A percentile compares a stretch with the other conserved stretches of the same genome.
These are phyloP conservation scores for Metarhizium robertsii DNA, from an alignment of 2,329 filamentous ascomycete species.

Conservation along the genomic window DNA sequence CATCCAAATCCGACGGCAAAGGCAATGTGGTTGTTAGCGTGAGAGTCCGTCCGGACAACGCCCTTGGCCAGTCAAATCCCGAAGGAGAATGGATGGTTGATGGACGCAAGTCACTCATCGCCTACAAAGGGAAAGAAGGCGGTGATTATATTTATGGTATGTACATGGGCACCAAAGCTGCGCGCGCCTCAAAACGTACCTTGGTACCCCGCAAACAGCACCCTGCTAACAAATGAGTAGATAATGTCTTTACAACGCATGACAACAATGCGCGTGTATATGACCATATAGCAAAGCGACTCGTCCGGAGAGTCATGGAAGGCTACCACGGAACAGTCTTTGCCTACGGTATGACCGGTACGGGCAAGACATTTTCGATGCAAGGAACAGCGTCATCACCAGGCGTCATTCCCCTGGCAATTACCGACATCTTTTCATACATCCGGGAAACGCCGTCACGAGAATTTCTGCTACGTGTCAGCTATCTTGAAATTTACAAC, in stretches of 20 bases:
- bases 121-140: conserved; percentile 79
- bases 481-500: conserved; percentile 98
- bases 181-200: not conserved
- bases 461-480: conserved; percentile 90
- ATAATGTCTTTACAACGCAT: conserved; percentile 91
- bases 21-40: conserved; percentile 96
- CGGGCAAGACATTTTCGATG: conserved; percentile 99
- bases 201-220: not conserved
- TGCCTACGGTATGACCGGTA: conserved; percentile 98
- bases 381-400: conserved; percentile 93
- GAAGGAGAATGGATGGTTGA: conserved; percentile 92
- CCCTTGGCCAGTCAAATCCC: conserved; percentile 47
- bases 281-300: conserved; percentile 83
- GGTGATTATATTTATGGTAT: conserved; percentile 89
- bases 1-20: conserved; percentile 61
- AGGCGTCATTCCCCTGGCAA: conserved; percentile 92
- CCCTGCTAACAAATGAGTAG: conserved; percentile 32
- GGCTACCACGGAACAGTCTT: conserved; percentile 98
- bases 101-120: conserved; percentile 69
- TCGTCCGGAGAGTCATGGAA: conserved; percentile 96
- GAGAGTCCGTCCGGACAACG: conserved; percentile 76
- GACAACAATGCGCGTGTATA: conserved; percentile 95
- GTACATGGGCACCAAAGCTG: conserved; percentile 14
- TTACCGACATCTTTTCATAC: conserved; percentile 98
- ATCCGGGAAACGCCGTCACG: conserved; percentile 92